These are phyloP conservation scores for Azolla pinnata DNA, from an alignment of 75 land plant species.

Conservation along the genomic window DNA sequence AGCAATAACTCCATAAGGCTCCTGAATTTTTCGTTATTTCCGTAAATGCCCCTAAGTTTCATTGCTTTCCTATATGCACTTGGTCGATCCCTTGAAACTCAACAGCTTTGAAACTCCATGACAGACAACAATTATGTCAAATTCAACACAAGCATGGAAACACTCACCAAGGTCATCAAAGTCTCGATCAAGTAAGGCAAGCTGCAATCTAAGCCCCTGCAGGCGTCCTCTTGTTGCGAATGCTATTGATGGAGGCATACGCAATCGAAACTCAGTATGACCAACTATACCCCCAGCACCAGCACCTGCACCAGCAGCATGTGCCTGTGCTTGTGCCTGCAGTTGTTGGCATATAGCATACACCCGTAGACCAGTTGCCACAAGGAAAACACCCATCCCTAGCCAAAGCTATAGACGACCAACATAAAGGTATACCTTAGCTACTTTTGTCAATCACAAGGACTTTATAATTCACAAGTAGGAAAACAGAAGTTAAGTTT, in stretches of 20 bases:
- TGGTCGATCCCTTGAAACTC: too few species aligned
- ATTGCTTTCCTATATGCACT: too few species aligned
- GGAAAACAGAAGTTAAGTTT: too few species aligned
- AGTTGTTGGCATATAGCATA: constrained; percentile 93
- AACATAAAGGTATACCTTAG: not conserved
- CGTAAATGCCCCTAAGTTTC: too few species aligned
- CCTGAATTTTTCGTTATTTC: too few species aligned
- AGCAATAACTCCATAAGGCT: too few species aligned
- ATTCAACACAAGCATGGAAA: too few species aligned
- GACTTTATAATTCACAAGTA: too few species aligned
- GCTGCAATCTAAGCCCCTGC: constrained; percentile 85
- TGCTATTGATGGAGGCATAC: constrained; percentile 74
- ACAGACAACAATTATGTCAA: too few species aligned
- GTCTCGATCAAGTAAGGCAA: constrained; percentile 90
- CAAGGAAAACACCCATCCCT: constrained; percentile 78
- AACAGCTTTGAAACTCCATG: too few species aligned
- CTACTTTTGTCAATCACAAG: not conserved
- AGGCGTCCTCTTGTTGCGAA: constrained; percentile 80
- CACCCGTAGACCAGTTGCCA: constrained; percentile 88
- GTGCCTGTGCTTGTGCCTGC: constrained; percentile 85
- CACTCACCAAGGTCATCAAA: constrained; percentile 86
- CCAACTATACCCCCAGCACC: constrained; percentile 71
- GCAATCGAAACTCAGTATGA: constrained; percentile 76
- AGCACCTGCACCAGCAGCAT: constrained; percentile 46
- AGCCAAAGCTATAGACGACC: constrained; percentile 83